Base-by-base conservation (phyloP, 2,329 filamentous ascomycete genomes). In the Fusarium falciforme region DNA sequence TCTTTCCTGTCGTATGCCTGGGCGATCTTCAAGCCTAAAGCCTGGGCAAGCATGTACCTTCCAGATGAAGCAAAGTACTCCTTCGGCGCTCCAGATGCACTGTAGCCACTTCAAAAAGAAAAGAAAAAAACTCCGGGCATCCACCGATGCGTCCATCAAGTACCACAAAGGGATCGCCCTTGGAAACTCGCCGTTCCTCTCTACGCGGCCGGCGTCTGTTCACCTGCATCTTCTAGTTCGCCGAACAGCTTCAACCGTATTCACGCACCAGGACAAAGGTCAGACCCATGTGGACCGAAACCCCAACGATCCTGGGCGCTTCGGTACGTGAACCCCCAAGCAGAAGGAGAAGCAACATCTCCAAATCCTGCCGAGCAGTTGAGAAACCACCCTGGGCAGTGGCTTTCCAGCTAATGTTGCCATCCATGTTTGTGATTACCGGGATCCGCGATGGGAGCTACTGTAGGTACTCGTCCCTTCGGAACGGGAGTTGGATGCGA, bases 31-130 rank as follows among this genome's bases (percentile, higher is more conserved):
- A 33, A 54, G 33, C 22, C 42, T 11, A 47, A 20, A 58, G 64
- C 67, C 71, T 74, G 64, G 73, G 71, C 71, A 73, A 71, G 54
- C 52, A 72, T 60, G 63, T 71, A 61, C 55, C 35, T 47, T 54
- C 25, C 54, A 54, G n/a, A 17, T 20, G 35, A 36, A 54, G 40
- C 12, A n/a, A 66, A 55, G 70, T 61, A 60, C 38, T 57, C n/a
- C 38, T 54, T 27, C 54, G 11, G 42, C 20, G 61, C n/a, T 40
- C 47, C 12, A 40, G 33, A 31, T 29, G 33, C 33, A 55, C 35
- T 40, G 27, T 42, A 20, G 36, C 22, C 57, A 60, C 36, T n/a
- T 60, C 57, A 35, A 57, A 61, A 59, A 61, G 17, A 40, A 59
- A 59, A 20, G 20, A 61, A 16, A 58, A 66, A 59, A 61, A 22